A percentile compares a stretch with the other conserved stretches of the same genome.
These are phyloP conservation scores for Acanthamoeba healyi DNA, from an alignment of 208 protist genomes.

Conservation along the genomic window DNA sequence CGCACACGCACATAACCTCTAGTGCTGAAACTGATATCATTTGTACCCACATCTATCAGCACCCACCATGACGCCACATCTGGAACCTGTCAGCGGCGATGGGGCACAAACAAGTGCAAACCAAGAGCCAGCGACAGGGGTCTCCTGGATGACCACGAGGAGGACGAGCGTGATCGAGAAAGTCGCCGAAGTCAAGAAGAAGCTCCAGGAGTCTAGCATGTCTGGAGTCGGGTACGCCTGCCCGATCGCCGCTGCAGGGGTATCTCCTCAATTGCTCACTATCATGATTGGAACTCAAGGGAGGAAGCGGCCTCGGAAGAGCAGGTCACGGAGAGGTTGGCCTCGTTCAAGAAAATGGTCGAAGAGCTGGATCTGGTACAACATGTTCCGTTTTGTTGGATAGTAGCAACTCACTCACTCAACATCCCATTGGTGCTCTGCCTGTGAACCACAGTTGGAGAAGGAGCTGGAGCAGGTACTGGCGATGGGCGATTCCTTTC, in stretches of 20 bases:
- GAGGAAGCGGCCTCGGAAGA: not conserved
- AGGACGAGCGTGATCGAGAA: conserved; percentile 1
- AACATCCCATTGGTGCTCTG: not conserved
- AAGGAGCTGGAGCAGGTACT: conserved; percentile 35
- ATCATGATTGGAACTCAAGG: not conserved
- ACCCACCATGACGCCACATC: not conserved
- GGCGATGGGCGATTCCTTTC: conserved; percentile 42
- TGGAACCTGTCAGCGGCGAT: not conserved
- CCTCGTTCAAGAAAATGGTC: conserved; percentile 33
- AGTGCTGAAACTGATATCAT: not conserved
- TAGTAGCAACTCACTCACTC: not conserved
- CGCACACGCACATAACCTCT: not conserved
- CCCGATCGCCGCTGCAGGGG: too few relatives aligned
- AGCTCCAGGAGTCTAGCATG: conserved; percentile 1
- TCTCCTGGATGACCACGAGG: not conserved
- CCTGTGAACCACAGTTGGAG: not conserved
- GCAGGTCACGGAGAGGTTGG: not conserved
- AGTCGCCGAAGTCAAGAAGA: conserved; percentile 26
- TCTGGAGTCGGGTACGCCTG: not conserved
- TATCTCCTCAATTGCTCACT: not conserved
- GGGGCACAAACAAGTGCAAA: not conserved
- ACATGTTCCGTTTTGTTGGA: not conserved
- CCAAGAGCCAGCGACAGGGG: not conserved
- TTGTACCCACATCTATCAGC: not conserved
- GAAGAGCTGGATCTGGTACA: conserved; percentile 23